Evolutionary conservation across 1,139 yeast genomes (phyloP), one percentile per base, ranked within the genome.

Genomic region (Zygosaccharomyces sapae): DNA sequence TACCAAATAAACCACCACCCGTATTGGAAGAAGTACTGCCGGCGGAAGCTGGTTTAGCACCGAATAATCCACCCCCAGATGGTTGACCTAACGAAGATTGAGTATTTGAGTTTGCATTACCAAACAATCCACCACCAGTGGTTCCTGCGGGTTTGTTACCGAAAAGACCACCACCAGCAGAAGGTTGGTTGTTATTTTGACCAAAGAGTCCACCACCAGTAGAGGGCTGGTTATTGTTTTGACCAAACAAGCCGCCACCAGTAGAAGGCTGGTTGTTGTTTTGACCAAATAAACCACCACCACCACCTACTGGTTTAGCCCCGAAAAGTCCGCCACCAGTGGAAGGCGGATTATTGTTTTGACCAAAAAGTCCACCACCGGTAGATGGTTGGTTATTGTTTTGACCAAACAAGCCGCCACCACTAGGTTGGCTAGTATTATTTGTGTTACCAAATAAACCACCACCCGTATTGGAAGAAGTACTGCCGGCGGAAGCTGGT

Each of bases 371-470:
- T 10, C 62, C 33, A 43, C 52, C 70, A 45, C 54, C 59, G 34
- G 53, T 41, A n/a, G 45, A 38, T 12, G 27, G 43, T n/a, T 7
- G 38, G 13, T 25, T 37, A 20, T 44, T 48, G 46, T 40, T 60
- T 44, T 50, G 50, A n/a, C 73, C 73, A 53, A 69, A 69, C 29
- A 67, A 53, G 1, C 70, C 66, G 56, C 30, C 55, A 33, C 73
- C 73, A 30, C 63, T 64, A 16, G 54, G 24, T 12, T 54, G 51
- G n/a, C n/a, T n/a, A 10, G 53, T 39, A 27, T 53, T 51, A 20
- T 49, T 51, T 41, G n/a, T n/a, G n/a, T 55, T 49, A 10, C 71
- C 51, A 39, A 45, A 44, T 9, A 43, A 31, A 18, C 50, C 48
- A 19, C 47, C 45, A 24, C 47, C 45, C 10, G 40, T 24, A n/a